These are phyloP conservation scores for Candida incommunis DNA, from an alignment of 805 yeast genomes.

Conservation along the genomic window DNA sequence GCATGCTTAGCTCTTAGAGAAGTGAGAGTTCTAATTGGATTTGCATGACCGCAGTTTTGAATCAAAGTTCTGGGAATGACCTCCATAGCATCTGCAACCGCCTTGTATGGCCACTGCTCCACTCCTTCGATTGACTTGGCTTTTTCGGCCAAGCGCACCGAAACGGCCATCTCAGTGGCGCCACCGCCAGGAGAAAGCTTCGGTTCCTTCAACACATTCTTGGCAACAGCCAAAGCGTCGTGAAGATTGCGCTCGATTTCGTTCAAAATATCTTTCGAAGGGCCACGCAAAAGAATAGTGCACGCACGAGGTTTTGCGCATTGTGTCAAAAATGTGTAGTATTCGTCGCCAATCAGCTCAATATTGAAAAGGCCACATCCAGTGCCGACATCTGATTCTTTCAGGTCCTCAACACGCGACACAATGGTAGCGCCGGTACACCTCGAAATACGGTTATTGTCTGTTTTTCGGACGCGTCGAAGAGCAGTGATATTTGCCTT, in stretches of 20 bases:
- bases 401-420: constrained; percentile 86
- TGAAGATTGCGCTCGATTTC: constrained; percentile 95
- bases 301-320: constrained; percentile 86
- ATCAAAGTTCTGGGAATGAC: constrained; percentile 95
- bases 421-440: constrained; percentile 97
- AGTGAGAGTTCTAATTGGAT: constrained; percentile 78
- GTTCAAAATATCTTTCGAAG: constrained; percentile 89
- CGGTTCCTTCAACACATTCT: constrained; percentile 91
- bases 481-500: constrained; percentile 88
- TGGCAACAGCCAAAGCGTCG: constrained; percentile 96
- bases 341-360: constrained; percentile 94
- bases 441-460: constrained; percentile 90
- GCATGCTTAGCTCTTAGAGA: constrained; percentile 95
- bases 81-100: constrained; percentile 97
- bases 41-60: constrained; percentile 89
- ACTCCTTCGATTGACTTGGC: constrained; percentile 90
- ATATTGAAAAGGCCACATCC: constrained; percentile 85
- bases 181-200: constrained; percentile 97
- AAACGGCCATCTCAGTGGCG: constrained; percentile 97
- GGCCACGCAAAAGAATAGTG: constrained; percentile 85
- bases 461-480: constrained; percentile 90
- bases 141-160: constrained; percentile 74
- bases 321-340: constrained; percentile 70
- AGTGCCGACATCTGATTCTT: constrained; percentile 80
- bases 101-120: constrained; percentile 97